A percentile compares a stretch with the other conserved stretches of the same genome.
These are phyloP conservation scores for Pseudocercospora fuligena DNA, from an alignment of 2,329 filamentous ascomycete species.

Conservation along the genomic window DNA sequence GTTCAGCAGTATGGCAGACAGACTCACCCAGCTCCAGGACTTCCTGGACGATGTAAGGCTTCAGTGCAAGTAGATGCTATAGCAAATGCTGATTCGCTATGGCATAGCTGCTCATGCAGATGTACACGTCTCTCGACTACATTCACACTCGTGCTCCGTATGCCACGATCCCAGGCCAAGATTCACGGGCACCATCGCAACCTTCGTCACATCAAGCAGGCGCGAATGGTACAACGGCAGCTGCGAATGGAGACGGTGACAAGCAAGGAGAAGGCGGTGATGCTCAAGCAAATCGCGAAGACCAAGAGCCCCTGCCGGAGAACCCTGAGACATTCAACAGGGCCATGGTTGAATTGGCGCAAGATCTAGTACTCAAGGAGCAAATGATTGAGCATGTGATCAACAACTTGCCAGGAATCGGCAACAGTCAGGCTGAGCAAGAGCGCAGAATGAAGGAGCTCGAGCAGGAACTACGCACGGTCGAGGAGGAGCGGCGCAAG, in stretches of 20 bases:
- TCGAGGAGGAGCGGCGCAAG: constrained; percentile 47
- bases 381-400: constrained; percentile 83
- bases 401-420: constrained; percentile 74
- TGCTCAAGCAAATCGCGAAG: background rate
- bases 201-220: constrained; percentile 22
- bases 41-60: constrained; percentile 73
- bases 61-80: background rate
- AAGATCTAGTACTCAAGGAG: constrained; percentile 77
- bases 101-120: constrained; percentile 54
- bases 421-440: constrained; percentile 79
- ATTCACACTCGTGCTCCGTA: constrained; percentile 50
- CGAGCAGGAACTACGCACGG: constrained; percentile 48
- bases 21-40: constrained; percentile 83
- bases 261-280: constrained; percentile 13
- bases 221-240: constrained; percentile 5
- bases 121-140: constrained; percentile 53
- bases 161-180: constrained; percentile 49
- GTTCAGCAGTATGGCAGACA: constrained; percentile 55
- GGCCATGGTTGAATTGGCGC: constrained; percentile 73
- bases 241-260: constrained; percentile 29
- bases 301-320: constrained; percentile 61
- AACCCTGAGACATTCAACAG: constrained; percentile 68
- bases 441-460: constrained; percentile 60
- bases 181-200: constrained; percentile 39
- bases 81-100: background rate